Base-by-base conservation (phyloP, 768 basidiomycete genomes). In the Rhodotorula toruloides region DNA sequence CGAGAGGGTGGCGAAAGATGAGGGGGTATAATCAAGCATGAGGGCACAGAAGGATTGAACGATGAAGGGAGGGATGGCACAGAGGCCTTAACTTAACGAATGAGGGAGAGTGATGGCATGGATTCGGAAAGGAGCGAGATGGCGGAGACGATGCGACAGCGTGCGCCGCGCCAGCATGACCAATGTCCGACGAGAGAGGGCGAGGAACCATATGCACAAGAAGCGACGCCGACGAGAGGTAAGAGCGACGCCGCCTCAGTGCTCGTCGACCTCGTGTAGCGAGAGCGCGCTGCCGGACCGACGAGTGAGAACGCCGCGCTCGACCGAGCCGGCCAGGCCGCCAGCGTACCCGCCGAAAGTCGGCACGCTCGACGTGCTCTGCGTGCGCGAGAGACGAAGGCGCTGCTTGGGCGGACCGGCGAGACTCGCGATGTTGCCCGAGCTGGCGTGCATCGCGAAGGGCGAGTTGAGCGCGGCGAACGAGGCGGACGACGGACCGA, bases 321-420 rank as follows among this genome's bases (percentile, higher is more conserved):
- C 46, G 52, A 3, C 34, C 16, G 22, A 27, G 32, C 46, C 36
- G 14, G 29, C 60, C 44, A 21, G 31, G 13, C 29, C 55, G 14
- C 39, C 49, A n/a, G 54, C 58, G 42, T 34, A 39, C 1, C n/a
- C 53, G 31, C 61, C 57, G 29, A 49, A 56, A 16, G 25, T 27
- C 3, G 52, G 67, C 10, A 63, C 67, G 52, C 36, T 62, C 40
- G 55, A 36, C n/a, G 66, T 43, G 40, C 55, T 62, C 54, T 67
- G 66, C 12, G 66, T 67, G 21, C 62, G 50, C 9, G 52, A 46
- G 9, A 71, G 58, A 17, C 62, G 54, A 29, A 63, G 21, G 12
- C 70, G 61, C 34, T 48, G 32, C 50, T 67, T 61, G 50, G 46
- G 47, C 34, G 58, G 44, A 5, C 58, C 46, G 46, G 40, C 31